These are phyloP conservation scores for Trichoderma gracile DNA, from an alignment of 2,329 filamentous ascomycete genomes.

Conservation along the genomic window DNA sequence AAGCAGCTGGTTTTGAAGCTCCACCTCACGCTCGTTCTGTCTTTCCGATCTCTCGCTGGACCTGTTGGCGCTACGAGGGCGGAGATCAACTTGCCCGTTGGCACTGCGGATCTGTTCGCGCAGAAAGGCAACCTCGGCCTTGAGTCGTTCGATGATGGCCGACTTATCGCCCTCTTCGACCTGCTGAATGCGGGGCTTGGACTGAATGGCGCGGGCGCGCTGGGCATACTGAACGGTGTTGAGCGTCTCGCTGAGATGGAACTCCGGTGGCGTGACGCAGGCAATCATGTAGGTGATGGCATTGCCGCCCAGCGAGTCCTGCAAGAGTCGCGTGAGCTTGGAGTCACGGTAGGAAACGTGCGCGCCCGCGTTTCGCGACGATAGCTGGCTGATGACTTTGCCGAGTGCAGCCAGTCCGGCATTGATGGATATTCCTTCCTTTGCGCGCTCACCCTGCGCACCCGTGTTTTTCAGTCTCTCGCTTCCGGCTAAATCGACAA, in stretches of 20 bases:
- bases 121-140: conserved; percentile 89
- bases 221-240: conserved; percentile 98
- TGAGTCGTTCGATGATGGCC: conserved; percentile 86
- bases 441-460: conserved; percentile 89
- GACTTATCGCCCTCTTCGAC: conserved; percentile 92
- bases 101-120: conserved; percentile 88
- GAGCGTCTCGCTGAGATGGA: conserved; percentile 94
- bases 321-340: conserved; percentile 89
- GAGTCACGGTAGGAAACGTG: conserved; percentile 98
- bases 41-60: conserved; percentile 74
- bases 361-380: conserved; percentile 79
- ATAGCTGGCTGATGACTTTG: conserved; percentile 97
- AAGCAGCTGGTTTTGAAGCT: conserved; percentile 89
- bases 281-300: conserved; percentile 99
- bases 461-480: conserved; percentile 97
- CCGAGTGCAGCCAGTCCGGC: conserved; percentile 90
- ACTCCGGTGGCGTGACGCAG: conserved; percentile 94
- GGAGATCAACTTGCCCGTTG: conserved; percentile 58
- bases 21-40: conserved; percentile 79
- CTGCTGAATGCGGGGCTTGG: conserved; percentile 94
- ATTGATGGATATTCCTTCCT: conserved; percentile 97
- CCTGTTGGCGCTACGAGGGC: conserved; percentile 53
- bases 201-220: conserved; percentile 92
- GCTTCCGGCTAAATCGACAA: conserved; percentile 95
- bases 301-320: conserved; percentile 95